Conservation (phyloP, 2,329 filamentous ascomycete species). For the Fusarium fujikuroi region DNA sequence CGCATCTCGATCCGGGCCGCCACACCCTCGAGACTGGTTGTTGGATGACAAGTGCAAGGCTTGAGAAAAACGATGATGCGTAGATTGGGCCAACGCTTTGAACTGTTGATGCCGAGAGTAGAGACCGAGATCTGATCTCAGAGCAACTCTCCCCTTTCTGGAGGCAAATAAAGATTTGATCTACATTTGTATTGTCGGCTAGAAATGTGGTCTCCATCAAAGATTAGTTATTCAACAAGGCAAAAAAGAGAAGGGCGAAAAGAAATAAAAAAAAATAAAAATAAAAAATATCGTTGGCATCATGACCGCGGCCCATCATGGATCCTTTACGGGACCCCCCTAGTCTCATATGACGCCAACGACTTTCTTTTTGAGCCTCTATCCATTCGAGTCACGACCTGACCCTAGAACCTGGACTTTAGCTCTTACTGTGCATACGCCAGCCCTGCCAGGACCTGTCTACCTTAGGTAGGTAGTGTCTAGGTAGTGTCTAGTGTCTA, state of each 20-base stretch:
- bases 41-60: conserved; percentile 26
- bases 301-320: conserved; percentile 27
- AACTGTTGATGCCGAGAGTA: neutral
- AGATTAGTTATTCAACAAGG: neutral
- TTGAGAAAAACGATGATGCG: conserved; percentile 34
- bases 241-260: neutral
- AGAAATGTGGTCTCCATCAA: neutral
- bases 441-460: neutral
- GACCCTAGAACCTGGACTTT: conserved; percentile 7
- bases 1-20: conserved; percentile 40
- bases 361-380: conserved; percentile 26
- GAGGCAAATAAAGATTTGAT: conserved; percentile 8
- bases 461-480: too few species aligned
- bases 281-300: neutral
- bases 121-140: neutral
- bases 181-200: neutral
- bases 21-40: conserved; percentile 17
- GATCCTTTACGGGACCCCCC: conserved; percentile 6
- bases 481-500: neutral
- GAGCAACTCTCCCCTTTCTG: neutral
- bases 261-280: neutral
- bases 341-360: conserved; percentile 37
- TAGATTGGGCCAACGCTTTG: conserved; percentile 29
- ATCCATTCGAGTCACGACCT: neutral
- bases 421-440: conserved; percentile 13